These are phyloP conservation scores for Fonsecaea pedrosoi DNA, from an alignment of 2,329 filamentous ascomycete species.

Conservation along the genomic window DNA sequence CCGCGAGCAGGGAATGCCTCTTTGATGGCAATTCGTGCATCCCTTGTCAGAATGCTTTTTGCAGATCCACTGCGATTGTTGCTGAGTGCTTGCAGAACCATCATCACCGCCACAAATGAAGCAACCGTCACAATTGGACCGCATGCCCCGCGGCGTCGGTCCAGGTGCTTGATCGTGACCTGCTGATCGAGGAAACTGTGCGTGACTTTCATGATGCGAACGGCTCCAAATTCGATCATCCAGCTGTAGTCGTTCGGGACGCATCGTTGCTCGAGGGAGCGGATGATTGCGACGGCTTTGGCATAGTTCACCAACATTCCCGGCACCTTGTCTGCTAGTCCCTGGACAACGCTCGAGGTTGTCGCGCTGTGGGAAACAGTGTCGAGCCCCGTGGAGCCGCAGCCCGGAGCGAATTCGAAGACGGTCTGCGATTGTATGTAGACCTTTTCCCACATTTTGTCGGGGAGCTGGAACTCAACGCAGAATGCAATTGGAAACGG, in stretches of 20 bases:
- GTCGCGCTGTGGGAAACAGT: no score
- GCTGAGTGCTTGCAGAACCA: background rate
- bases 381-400: no score
- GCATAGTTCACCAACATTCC: background rate
- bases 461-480: no score
- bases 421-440: no score
- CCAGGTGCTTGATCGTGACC: background rate
- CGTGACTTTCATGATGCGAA: background rate
- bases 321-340: background rate
- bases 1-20: background rate
- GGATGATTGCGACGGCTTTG: background rate
- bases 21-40: background rate
- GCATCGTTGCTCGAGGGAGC: background rate
- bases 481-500: no score
- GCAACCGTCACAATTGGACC: background rate
- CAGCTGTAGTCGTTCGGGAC: background rate
- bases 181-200: background rate
- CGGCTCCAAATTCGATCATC: background rate
- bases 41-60: background rate
- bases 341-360: background rate
- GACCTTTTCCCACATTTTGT: no score
- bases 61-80: background rate
- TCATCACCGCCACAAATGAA: background rate
- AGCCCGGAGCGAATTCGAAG: no score
- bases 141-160: no score